A percentile compares a stretch with the other conserved stretches of the same genome.
Evolutionary conservation across 1,139 yeast genomes (phyloP).

Genomic region (Lodderomyces jiufengensis): DNA sequence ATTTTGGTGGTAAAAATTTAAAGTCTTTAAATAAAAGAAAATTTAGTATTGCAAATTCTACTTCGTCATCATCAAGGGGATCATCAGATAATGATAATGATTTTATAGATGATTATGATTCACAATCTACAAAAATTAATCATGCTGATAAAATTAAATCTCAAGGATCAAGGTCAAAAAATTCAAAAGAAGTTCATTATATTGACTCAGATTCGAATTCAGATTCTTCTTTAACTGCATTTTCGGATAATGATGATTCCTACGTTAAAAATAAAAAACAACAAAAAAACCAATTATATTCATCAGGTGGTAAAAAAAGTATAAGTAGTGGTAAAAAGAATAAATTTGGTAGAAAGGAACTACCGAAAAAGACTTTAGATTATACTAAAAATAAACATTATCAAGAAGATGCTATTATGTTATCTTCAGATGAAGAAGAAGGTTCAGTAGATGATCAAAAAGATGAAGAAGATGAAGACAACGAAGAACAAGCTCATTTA

Average conservation of each 20-base stretch:
- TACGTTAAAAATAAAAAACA: not conserved
- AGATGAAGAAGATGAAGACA: slow-evolving; percentile 27
- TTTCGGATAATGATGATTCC: slow-evolving; percentile 28
- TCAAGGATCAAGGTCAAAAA: too few species aligned
- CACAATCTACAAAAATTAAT: slow-evolving; percentile 13
- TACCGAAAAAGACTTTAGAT: slow-evolving; percentile 26
- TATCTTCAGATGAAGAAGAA: slow-evolving; percentile 8
- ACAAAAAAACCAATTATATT: not conserved
- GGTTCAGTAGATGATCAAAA: slow-evolving; percentile 28
- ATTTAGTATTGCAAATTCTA: slow-evolving; percentile 42
- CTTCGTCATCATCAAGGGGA: slow-evolving; percentile 32
- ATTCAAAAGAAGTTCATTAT: slow-evolving; percentile 8
- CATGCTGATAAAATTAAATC: too few species aligned
- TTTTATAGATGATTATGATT: slow-evolving; percentile 12
- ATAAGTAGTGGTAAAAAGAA: slow-evolving; percentile 8
- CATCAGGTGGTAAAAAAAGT: slow-evolving; percentile 5
- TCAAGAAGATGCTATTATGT: slow-evolving; percentile 16
- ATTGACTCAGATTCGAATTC: slow-evolving; percentile 23
- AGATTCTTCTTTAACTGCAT: slow-evolving; percentile 41
- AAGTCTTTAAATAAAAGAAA: slow-evolving; percentile 28
- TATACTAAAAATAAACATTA: slow-evolving; percentile 17
- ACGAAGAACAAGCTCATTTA: slow-evolving; percentile 15
- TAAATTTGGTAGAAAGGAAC: slow-evolving; percentile 18
- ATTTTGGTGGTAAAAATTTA: slow-evolving; percentile 29
- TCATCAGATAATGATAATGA: slow-evolving; percentile 17